Evolutionary conservation across 139 green algal genomes (phyloP), one percentile per base, ranked within the genome.

Genomic region (Picochlorum sp.): DNA sequence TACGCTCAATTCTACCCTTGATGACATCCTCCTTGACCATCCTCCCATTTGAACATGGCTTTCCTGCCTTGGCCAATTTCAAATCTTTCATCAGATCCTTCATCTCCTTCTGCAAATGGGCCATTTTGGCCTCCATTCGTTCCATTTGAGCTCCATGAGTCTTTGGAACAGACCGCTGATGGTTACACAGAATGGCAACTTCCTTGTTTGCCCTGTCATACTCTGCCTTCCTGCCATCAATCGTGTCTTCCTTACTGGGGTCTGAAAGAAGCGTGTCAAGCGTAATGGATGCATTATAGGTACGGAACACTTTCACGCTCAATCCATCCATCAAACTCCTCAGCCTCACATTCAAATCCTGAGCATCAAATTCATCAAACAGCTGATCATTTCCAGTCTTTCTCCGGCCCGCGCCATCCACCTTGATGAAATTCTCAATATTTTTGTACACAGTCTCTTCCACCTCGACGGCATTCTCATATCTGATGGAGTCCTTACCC

Each of bases 101-200:
- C 14, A 92, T 68, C 65, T 87, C 82, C 20, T 74, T 65, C 57
- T 81, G 56, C 20, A 87, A 65, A 32, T 72, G 75, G 50, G 69
- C 63, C 65, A 87, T 68, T 72, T 87, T 87, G 34, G 74, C 80
- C 32, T 68, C 23, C 64, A 90, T 58, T 69, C 84, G 85, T 61
- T 83, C 76, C 88, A 98, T 97, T 73, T 92, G 83, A 21, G 57
- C 64, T 9, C 69, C 78, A 69, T 98, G 90, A 20, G 69, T 77
- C 73, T 97, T 97, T 68, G 87, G 80, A 49, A 95, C 89, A 0
- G 81, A 78, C 16, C 91, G 84, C 81, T 97, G 90, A 71, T 99
- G 94, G 77, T 99, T 99, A 76, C 94, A 99, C 66, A 99, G 83
- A 34, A 99, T 93, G 65, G 93, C 93, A 61, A 98, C 92, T 87